Evolutionary conservation across 331 rosid genomes (phyloP), one percentile per base, ranked within the genome.

Genomic region (Acacia pycnantha): DNA sequence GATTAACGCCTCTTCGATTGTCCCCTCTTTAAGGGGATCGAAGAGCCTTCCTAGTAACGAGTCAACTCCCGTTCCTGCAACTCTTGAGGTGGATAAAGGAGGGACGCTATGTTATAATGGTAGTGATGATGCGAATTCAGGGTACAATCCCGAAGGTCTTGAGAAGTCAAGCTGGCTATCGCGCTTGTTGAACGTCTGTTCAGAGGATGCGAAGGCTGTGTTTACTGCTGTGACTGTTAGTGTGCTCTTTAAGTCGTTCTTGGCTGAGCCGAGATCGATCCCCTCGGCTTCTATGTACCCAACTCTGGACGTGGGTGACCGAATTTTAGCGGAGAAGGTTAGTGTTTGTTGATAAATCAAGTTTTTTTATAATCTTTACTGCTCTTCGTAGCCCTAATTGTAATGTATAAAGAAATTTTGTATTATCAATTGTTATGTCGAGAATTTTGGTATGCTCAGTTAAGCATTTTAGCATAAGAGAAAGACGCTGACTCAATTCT

Each of bases 201-300:
- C 97, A 0, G 99, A 93, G 61, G 99, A 96, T 29, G 93, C 92
- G 0, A 96, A 89, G 79, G 99, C 99, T 18, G 94, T 89, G 11
- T 89, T 93, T 51, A 96, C 97, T 22, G 98, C 97, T 58, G 86
- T 92, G 46, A 96, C 99, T 59, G 98, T 96, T 56, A 91, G 89
- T 77, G 75, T 96, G 8, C 85, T 94, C 50, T 96, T 90, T 70
- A 87, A 90, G 15, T 96, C 99, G 0, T 88, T 83, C 79, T 88
- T 96, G 92, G 99, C 95, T 29, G 98, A 96, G 84, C 98, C 99
- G 2, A 83, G 88, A 51, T 96, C 99, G 11, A 96, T 96, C 84
- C 99, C 99, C 56, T 96, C 99, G 21, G 12, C 97, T 80, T 96
- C 99, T 31, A 93, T 96, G 99, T 84, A 48, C 79, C 99, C 99